Conservation (phyloP, 805 yeast genomes). For the Candida koratica region DNA sequence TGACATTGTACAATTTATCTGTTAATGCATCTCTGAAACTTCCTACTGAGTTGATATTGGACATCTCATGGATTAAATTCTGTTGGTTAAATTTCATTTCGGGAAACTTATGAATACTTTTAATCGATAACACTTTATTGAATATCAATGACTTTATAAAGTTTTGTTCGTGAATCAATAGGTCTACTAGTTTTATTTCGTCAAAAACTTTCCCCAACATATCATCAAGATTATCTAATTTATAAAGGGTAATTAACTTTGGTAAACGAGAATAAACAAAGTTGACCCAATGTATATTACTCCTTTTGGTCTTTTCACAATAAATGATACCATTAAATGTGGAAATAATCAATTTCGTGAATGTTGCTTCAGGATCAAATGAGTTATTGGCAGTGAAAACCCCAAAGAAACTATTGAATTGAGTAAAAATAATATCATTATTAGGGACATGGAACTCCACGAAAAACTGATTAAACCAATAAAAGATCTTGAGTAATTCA, state of each 20-base stretch:
- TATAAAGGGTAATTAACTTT: slow-evolving; percentile 19
- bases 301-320: slow-evolving; percentile 16
- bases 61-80: slow-evolving; percentile 24
- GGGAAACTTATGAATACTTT: slow-evolving; percentile 21
- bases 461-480: slow-evolving; percentile 13
- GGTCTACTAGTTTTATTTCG: background rate
- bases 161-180: slow-evolving; percentile 15
- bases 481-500: slow-evolving; percentile 15
- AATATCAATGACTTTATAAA: slow-evolving; percentile 31
- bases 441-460: slow-evolving; percentile 8
- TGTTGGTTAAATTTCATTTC: slow-evolving; percentile 25
- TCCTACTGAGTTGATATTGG: slow-evolving; percentile 21
- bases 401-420: slow-evolving; percentile 8
- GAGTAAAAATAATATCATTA: slow-evolving; percentile 10
- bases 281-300: slow-evolving; percentile 32
- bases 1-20: slow-evolving; percentile 30
- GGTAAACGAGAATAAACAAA: slow-evolving; percentile 31
- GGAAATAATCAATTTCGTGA: slow-evolving; percentile 10
- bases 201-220: slow-evolving; percentile 10
- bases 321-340: slow-evolving; percentile 12
- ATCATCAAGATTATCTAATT: slow-evolving; percentile 17
- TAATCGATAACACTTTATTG: slow-evolving; percentile 24
- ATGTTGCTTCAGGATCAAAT: slow-evolving; percentile 8
- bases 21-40: slow-evolving; percentile 23
- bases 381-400: background rate